These are phyloP conservation scores for Penicillium psychrofluorescens DNA, from an alignment of 495 filamentous ascomycete species.

Conservation along the genomic window DNA sequence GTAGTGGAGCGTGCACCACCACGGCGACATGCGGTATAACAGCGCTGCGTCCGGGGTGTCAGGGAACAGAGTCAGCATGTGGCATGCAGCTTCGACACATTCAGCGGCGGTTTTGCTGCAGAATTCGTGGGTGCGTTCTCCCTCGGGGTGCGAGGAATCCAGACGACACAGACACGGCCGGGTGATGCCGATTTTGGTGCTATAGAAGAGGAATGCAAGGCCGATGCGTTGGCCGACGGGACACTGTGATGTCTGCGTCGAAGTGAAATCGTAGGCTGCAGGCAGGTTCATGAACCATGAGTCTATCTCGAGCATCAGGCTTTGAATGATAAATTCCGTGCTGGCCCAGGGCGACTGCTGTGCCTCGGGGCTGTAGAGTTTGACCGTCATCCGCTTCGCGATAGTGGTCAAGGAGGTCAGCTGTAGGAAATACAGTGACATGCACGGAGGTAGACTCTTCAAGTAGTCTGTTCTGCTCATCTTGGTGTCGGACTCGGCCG, in stretches of 20 bases:
- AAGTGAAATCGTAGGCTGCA: conserved; percentile 31
- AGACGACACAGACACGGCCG: conserved; percentile 54
- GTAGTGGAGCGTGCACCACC: conserved; percentile 60
- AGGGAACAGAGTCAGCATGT: conserved; percentile 48
- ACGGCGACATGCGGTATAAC: conserved; percentile 46
- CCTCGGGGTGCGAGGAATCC: conserved; percentile 27
- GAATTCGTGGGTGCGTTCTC: conserved; percentile 35
- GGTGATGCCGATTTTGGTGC: conserved; percentile 52
- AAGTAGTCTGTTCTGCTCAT: conserved; percentile 17
- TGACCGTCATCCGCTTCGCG: conserved; percentile 41
- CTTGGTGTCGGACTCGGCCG: conserved; percentile 9
- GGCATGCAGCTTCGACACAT: conserved; percentile 52
- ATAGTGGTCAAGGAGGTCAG: conserved; percentile 42
- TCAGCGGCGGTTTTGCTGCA: conserved; percentile 44
- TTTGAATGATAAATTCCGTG: conserved; percentile 32
- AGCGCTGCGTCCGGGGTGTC: conserved; percentile 26
- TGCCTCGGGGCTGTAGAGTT: conserved; percentile 52
- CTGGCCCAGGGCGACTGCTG: conserved; percentile 45
- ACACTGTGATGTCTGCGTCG: conserved; percentile 23
- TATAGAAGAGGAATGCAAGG: conserved; percentile 49
- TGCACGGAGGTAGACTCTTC: conserved; percentile 27
- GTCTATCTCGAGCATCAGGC: conserved; percentile 31
- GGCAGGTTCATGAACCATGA: conserved; percentile 35
- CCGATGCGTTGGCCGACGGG: conserved; percentile 33
- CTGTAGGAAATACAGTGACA: conserved; percentile 45